Evolutionary conservation across 2,329 filamentous ascomycete genomes (phyloP).

Genomic region (Pyricularia sp.): DNA sequence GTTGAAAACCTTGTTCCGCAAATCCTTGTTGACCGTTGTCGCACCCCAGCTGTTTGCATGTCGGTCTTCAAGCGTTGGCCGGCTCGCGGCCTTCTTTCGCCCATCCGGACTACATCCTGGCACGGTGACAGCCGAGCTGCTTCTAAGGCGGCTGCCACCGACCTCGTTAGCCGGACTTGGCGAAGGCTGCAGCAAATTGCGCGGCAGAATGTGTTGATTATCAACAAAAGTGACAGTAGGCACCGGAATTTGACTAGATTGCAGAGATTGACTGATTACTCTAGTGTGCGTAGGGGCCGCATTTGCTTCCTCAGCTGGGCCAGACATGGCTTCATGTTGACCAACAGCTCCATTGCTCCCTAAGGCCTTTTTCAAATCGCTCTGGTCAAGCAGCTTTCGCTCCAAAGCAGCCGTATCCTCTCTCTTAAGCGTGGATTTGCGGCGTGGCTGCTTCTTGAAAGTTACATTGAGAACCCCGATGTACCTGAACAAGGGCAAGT

Average conservation of each 20-base stretch:
- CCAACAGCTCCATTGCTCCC: constrained; percentile 12
- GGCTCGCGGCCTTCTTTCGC: constrained; percentile 5
- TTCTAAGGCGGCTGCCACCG: background rate
- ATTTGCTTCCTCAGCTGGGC: constrained; percentile 7
- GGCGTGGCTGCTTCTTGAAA: constrained; percentile 74
- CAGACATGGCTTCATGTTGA: constrained; percentile 11
- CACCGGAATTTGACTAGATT: constrained; percentile 53
- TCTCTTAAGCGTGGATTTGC: constrained; percentile 44
- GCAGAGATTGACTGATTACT: constrained; percentile 66
- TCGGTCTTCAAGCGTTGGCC: constrained; percentile 42
- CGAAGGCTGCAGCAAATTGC: constrained; percentile 65
- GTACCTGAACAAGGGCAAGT: constrained; percentile 48
- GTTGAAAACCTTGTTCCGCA: constrained; percentile 85
- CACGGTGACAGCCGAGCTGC: constrained; percentile 1
- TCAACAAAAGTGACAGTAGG: constrained; percentile 91
- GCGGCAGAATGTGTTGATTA: constrained; percentile 86
- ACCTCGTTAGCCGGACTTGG: background rate
- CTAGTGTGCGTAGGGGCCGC: constrained; percentile 24
- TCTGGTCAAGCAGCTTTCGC: constrained; percentile 24
- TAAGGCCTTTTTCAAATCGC: constrained; percentile 12
- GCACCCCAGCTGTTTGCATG: constrained; percentile 73
- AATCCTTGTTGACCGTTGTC: constrained; percentile 77
- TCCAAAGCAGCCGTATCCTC: constrained; percentile 31
- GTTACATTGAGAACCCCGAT: constrained; percentile 96
- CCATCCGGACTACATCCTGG: background rate